Evolutionary conservation across 306 rosid species (phyloP).

Genomic region (Elaeagnus macrophylla): DNA sequence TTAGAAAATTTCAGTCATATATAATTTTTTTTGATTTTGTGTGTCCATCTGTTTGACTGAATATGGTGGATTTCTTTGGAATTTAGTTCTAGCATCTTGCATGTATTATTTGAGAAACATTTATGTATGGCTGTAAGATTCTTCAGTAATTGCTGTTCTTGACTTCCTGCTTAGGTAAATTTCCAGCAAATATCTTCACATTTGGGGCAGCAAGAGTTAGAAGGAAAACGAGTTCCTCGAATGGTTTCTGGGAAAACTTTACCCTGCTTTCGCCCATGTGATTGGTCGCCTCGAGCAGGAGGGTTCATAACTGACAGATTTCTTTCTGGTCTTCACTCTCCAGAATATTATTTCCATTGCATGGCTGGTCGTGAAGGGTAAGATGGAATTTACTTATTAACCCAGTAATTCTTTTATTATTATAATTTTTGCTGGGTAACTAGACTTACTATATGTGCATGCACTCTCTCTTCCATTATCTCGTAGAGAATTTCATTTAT

Average conservation of each 20-base stretch:
- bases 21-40: no score
- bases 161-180: constrained; percentile 49
- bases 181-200: constrained; percentile 94
- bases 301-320: constrained; percentile 90
- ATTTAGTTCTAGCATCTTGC: no score
- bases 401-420: not conserved
- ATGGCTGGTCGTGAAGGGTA: constrained; percentile 99
- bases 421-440: no score
- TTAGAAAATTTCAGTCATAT: no score
- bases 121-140: not conserved
- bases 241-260: constrained; percentile 97
- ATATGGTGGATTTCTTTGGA: no score
- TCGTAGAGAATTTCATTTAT: not conserved
- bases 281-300: constrained; percentile 88
- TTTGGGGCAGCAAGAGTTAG: constrained; percentile 91
- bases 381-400: constrained; percentile 13
- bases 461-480: no score
- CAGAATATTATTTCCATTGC: constrained; percentile 93
- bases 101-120: no score
- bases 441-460: no score
- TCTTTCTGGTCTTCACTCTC: constrained; percentile 91
- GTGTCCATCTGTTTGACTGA: no score
- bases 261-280: constrained; percentile 95
- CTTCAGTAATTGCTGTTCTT: constrained; percentile 19
- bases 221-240: constrained; percentile 93